These are phyloP conservation scores for Pyrenochaeta sp. DNA, from an alignment of 2,329 filamentous ascomycete genomes.

Conservation along the genomic window DNA sequence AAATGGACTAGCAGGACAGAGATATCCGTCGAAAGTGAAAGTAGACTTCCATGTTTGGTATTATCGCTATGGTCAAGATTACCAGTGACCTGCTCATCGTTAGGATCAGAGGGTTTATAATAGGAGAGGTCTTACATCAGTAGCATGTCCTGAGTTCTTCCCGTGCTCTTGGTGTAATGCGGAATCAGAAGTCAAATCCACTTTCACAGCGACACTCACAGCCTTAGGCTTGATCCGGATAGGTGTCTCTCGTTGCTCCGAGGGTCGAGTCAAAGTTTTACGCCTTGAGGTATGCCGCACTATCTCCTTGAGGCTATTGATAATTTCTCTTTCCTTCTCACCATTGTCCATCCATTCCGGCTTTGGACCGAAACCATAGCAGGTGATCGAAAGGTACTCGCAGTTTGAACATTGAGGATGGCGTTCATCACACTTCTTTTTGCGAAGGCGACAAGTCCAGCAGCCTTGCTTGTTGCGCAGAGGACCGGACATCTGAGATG, in stretches of 20 bases:
- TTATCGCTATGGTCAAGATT: background rate
- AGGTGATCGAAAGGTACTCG: background rate
- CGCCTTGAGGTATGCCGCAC: background rate
- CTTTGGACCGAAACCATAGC: background rate
- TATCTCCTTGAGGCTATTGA: background rate
- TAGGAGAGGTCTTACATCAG: background rate
- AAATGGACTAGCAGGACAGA: background rate
- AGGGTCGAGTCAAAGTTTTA: background rate
- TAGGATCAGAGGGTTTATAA: background rate
- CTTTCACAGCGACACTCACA: background rate
- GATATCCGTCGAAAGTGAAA: background rate
- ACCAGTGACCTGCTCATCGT: background rate
- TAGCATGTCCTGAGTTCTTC: background rate
- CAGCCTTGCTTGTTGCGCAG: conserved; percentile 52
- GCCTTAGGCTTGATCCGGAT: background rate
- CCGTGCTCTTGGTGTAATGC: background rate
- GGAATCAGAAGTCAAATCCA: background rate
- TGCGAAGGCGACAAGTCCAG: conserved; percentile 68
- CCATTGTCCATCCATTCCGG: conserved; percentile 3
- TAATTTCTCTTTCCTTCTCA: background rate
- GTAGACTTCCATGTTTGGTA: background rate
- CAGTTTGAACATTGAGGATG: conserved; percentile 57
- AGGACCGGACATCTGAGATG: background rate
- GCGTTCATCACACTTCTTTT: conserved; percentile 68
- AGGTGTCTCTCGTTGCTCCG: background rate